Evolutionary conservation across 2,329 filamentous ascomycete species (phyloP).

Genomic region (Didymella segeticola): DNA sequence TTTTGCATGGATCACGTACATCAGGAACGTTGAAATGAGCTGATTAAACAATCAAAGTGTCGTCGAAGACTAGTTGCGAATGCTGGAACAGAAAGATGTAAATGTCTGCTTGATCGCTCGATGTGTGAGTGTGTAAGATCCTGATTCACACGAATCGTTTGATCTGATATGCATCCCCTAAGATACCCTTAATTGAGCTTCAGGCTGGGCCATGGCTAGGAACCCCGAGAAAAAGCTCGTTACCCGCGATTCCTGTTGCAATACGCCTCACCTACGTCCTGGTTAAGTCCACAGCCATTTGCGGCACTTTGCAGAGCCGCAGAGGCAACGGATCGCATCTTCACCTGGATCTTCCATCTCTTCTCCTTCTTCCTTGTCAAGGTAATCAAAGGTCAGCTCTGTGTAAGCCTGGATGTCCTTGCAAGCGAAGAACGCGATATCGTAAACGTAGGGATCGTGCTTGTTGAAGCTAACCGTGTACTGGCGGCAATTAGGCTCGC

Average conservation of each 20-base stretch:
- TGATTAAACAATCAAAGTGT: too few species aligned
- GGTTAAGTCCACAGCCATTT: constrained; percentile 68
- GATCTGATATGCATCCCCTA: neutral
- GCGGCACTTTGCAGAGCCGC: constrained; percentile 70
- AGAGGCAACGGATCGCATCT: constrained; percentile 56
- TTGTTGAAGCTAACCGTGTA: constrained; percentile 82
- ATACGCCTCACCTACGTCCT: too few species aligned
- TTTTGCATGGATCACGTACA: too few species aligned
- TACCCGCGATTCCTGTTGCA: neutral
- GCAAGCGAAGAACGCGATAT: constrained; percentile 77
- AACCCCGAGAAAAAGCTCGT: neutral
- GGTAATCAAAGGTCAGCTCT: constrained; percentile 82
- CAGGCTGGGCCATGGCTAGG: neutral
- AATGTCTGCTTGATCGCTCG: neutral
- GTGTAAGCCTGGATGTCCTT: constrained; percentile 68
- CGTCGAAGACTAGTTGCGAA: neutral
- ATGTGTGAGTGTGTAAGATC: neutral
- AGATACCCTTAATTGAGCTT: neutral
- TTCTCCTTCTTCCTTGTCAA: constrained; percentile 66
- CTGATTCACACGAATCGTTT: neutral
- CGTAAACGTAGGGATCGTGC: constrained; percentile 75
- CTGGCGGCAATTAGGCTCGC: constrained; percentile 78
- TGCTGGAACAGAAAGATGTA: neutral
- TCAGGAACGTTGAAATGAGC: too few species aligned
- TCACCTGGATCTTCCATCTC: constrained; percentile 57